A percentile compares a stretch with the other conserved stretches of the same genome.
Conservation (phyloP, 495 filamentous ascomycete genomes). For the Cenococcum geophilum region DNA sequence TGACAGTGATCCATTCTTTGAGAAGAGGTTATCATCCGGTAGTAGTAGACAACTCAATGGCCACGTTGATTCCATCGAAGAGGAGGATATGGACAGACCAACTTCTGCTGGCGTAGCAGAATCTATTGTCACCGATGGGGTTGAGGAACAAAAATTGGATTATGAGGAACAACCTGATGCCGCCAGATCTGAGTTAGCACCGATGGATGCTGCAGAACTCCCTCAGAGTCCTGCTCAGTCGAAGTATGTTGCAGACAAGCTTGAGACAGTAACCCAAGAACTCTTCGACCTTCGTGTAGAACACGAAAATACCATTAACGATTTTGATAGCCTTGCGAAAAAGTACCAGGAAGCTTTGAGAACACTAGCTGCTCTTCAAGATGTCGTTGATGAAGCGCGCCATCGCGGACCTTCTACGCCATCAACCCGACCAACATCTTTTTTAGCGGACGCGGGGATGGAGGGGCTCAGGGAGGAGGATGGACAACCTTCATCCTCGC, state of each 20-base stretch:
- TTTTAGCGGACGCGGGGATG: constrained; percentile 81
- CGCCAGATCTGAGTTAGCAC: constrained; percentile 39
- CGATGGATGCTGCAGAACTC: constrained; percentile 24
- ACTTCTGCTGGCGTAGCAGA: constrained; percentile 18
- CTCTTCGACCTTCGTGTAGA: constrained; percentile 83
- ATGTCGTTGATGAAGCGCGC: constrained; percentile 74
- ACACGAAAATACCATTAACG: constrained; percentile 75
- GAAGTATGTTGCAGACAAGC: constrained; percentile 83
- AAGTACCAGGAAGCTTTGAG: constrained; percentile 90
- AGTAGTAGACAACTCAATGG: constrained; percentile 23
- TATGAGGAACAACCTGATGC: constrained; percentile 12
- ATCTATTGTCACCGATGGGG: constrained; percentile 16
- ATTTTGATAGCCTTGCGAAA: constrained; percentile 73
- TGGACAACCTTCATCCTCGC: constrained; percentile 79
- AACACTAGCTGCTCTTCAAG: constrained; percentile 74
- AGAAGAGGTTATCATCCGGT: constrained; percentile 25
- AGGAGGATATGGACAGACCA: constrained; percentile 23
- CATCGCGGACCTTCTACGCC: constrained; percentile 52
- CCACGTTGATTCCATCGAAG: constrained; percentile 28
- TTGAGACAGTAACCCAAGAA: constrained; percentile 87
- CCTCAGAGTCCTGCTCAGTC: constrained; percentile 69
- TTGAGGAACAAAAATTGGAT: constrained; percentile 28
- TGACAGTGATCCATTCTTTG: constrained; percentile 30
- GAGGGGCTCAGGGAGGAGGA: constrained; percentile 67
- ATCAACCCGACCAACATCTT: constrained; percentile 69